phyloP scores from a whole-genome alignment of 129 eudicot species.

The Escallonia herrerae region DNA sequence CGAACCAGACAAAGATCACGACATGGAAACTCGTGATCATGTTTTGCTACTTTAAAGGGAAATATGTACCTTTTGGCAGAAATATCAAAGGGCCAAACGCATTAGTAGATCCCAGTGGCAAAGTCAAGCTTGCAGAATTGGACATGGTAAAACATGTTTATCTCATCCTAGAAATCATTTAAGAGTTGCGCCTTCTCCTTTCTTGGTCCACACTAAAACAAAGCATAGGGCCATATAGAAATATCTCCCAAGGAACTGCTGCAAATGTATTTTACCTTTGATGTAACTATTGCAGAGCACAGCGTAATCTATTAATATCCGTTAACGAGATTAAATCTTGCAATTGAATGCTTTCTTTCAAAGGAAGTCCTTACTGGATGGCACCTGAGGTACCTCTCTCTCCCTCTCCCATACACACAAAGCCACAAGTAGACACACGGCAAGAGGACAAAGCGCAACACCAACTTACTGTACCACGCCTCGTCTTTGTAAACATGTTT shows the following conservation, averaged over 20 bases:
- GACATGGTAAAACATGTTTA: conserved; percentile 99
- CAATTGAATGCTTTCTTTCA: conserved; percentile 83
- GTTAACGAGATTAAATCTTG: conserved; percentile 53
- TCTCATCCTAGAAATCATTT: not conserved
- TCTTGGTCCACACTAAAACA: not conserved
- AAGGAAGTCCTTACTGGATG: conserved; percentile 99
- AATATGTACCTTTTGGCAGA: conserved; percentile 31
- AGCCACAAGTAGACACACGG: not conserved
- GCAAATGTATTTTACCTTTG: not conserved
- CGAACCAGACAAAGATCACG: no score
- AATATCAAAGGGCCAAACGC: conserved; percentile 97
- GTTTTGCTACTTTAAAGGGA: conserved; percentile 6
- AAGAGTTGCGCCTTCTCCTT: not conserved
- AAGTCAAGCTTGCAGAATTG: conserved; percentile 93
- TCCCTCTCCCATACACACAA: not conserved
- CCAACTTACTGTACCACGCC: no score
- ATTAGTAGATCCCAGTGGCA: conserved; percentile 90
- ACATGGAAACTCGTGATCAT: not conserved
- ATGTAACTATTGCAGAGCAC: not conserved
- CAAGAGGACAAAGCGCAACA: no score
- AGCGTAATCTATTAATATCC: conserved; percentile 11
- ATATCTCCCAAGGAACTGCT: not conserved
- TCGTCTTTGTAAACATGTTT: not conserved
- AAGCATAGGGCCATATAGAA: not conserved
- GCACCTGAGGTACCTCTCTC: conserved; percentile 82